Evolutionary conservation across 129 eudicot species (phyloP).

Genomic region (Solidago caesia): DNA sequence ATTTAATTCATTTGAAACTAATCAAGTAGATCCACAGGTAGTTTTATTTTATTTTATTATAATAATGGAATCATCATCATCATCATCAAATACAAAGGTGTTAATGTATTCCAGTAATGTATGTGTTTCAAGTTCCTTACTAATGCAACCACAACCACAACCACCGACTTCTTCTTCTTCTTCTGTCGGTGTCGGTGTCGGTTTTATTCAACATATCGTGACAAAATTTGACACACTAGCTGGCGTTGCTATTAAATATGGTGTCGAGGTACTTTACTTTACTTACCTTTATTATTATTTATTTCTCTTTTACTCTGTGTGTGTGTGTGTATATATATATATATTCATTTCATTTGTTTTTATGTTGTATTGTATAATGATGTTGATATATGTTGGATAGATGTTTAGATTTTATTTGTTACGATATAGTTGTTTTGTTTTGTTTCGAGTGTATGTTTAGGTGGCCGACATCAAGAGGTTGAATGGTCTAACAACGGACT

Average conservation of each 20-base stretch:
- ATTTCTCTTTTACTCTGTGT: too few species aligned
- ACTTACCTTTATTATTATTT: neutral
- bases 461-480: constrained; percentile 85
- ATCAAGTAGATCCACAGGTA: too few species aligned
- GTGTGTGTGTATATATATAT: neutral
- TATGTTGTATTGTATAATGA: neutral
- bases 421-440: neutral
- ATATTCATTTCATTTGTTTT: constrained; percentile 4
- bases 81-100: constrained; percentile 16
- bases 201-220: constrained; percentile 61
- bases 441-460: constrained; percentile 25
- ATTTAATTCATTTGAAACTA: too few species aligned
- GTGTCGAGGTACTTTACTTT: constrained; percentile 67
- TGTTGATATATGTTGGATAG: neutral
- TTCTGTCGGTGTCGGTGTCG: constrained; percentile 28
- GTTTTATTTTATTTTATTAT: too few species aligned
- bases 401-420: neutral
- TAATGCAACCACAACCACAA: neutral
- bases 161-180: neutral
- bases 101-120: neutral
- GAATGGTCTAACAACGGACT: constrained; percentile 75
- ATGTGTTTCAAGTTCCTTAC: neutral
- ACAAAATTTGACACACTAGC: constrained; percentile 85
- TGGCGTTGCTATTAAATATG: constrained; percentile 91
- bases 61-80: neutral